phyloP scores from a whole-genome alignment of 1,284 basidiomycete genomes.

The Austroboletus olivaceoglutinosus region DNA sequence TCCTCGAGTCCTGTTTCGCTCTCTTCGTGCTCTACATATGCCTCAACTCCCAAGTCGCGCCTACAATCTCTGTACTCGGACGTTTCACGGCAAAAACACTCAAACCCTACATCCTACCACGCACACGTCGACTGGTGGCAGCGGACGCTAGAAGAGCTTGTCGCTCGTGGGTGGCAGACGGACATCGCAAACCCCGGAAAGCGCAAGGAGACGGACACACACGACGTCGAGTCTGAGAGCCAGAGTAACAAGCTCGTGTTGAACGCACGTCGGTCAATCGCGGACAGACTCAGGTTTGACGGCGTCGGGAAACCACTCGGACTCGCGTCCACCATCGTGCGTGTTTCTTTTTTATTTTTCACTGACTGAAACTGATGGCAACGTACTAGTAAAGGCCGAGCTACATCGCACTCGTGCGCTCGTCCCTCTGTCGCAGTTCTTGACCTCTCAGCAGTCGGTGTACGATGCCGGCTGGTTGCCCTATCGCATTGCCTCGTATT shows the following conservation, averaged over 20 bases:
- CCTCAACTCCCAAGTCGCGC: slow-evolving; percentile 54
- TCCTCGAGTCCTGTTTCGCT: slow-evolving; percentile 22
- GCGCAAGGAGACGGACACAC: slow-evolving; percentile 21
- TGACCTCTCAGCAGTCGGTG: slow-evolving; percentile 59
- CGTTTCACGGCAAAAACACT: slow-evolving; percentile 77
- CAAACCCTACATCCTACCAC: slow-evolving; percentile 81
- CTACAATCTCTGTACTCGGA: slow-evolving; percentile 88
- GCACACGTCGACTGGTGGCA: slow-evolving; percentile 90
- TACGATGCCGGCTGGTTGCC: slow-evolving; percentile 70
- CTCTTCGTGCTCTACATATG: slow-evolving; percentile 47
- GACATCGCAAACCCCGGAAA: slow-evolving; percentile 20
- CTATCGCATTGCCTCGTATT: slow-evolving; percentile 62
- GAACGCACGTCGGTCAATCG: slow-evolving; percentile 55
- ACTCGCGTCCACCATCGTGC: slow-evolving; percentile 77
- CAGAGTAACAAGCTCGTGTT: slow-evolving; percentile 60
- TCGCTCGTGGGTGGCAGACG: slow-evolving; percentile 59
- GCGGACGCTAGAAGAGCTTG: slow-evolving; percentile 60
- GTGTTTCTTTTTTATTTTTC: neutral
- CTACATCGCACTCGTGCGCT: slow-evolving; percentile 47
- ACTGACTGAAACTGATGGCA: slow-evolving; percentile 19
- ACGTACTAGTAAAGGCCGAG: slow-evolving; percentile 60
- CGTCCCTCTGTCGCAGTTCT: slow-evolving; percentile 57
- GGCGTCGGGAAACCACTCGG: slow-evolving; percentile 80
- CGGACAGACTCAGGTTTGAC: slow-evolving; percentile 62
- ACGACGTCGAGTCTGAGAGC: slow-evolving; percentile 4